Evolutionary conservation across 176 grass and related monocot genomes (phyloP).

Genomic region (Oryza longistaminata): DNA sequence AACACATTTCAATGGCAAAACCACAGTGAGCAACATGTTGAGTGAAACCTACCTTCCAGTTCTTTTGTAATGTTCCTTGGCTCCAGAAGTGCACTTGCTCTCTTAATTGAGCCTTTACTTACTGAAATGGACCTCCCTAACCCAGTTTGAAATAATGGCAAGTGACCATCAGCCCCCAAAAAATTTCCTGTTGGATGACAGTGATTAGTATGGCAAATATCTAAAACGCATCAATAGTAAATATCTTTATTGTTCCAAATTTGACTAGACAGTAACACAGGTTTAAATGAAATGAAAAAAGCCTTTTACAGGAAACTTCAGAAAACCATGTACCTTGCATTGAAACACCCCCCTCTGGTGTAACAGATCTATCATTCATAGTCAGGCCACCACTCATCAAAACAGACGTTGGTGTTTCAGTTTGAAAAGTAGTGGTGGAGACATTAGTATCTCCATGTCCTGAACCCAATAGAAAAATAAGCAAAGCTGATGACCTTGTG

Average conservation of each 20-base stretch:
- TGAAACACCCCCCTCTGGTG: conserved; percentile 34
- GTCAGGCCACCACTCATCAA: conserved; percentile 42
- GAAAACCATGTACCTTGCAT: conserved; percentile 41
- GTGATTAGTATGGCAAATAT: conserved; percentile 29
- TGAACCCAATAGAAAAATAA: conserved; percentile 35
- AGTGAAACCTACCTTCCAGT: conserved; percentile 49
- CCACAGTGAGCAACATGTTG: background rate
- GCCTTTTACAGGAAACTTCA: conserved; percentile 24
- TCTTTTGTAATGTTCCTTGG: conserved; percentile 59
- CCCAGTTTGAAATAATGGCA: conserved; percentile 57
- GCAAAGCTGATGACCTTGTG: conserved; percentile 27
- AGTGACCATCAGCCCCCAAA: background rate
- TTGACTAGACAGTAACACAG: conserved; percentile 2
- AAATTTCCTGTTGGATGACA: conserved; percentile 37
- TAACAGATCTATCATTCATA: conserved; percentile 43
- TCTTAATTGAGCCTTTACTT: conserved; percentile 62
- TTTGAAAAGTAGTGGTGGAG: conserved; percentile 38
- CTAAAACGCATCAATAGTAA: conserved; percentile 4
- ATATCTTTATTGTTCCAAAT: conserved; percentile 21
- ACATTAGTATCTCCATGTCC: conserved; percentile 31
- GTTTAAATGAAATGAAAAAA: conserved; percentile 21
- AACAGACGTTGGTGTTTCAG: conserved; percentile 60
- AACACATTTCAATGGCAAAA: background rate
- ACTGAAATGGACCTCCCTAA: conserved; percentile 44
- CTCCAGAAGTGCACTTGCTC: conserved; percentile 54